A percentile compares a stretch with the other conserved stretches of the same genome.
Conservation (phyloP, 495 filamentous ascomycete genomes). For the Hyphodiscus hymeniophilus region DNA sequence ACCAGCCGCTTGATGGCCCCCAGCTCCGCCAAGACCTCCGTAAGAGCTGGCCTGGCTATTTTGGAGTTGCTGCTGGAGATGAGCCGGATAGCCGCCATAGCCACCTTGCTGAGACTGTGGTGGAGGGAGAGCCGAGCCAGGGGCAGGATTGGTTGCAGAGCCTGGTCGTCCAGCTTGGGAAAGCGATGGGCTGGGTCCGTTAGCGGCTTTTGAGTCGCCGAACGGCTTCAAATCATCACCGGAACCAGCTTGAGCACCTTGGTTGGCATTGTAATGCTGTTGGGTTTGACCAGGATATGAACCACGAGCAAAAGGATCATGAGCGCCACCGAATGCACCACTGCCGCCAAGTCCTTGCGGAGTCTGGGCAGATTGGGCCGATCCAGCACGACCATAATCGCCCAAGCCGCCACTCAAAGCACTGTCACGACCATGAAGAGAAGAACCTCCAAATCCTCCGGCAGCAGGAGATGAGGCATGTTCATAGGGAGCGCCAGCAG, state of each 20-base stretch:
- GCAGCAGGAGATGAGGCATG: slow-evolving; percentile 69
- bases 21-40: slow-evolving; percentile 54
- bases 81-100: slow-evolving; percentile 67
- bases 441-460: slow-evolving; percentile 57
- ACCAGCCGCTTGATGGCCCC: slow-evolving; percentile 51
- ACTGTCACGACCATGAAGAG: slow-evolving; percentile 59
- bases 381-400: slow-evolving; percentile 70
- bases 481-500: slow-evolving; percentile 60
- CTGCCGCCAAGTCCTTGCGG: slow-evolving; percentile 52
- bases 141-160: slow-evolving; percentile 69
- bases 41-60: slow-evolving; percentile 46
- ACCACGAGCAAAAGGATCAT: slow-evolving; percentile 69
- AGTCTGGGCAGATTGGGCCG: slow-evolving; percentile 61
- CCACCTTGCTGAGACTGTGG: slow-evolving; percentile 59
- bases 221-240: slow-evolving; percentile 74
- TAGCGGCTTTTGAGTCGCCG: slow-evolving; percentile 60
- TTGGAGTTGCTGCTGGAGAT: slow-evolving; percentile 56
- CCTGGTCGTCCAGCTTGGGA: slow-evolving; percentile 74
- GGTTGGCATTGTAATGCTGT: slow-evolving; percentile 56
- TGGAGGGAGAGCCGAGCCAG: slow-evolving; percentile 60
- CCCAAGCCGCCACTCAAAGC: slow-evolving; percentile 45
- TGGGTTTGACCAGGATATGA: slow-evolving; percentile 61
- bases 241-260: slow-evolving; percentile 44
- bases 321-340: slow-evolving; percentile 58
- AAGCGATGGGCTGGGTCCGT: slow-evolving; percentile 78